Evolutionary conservation across 164 flowering plant genomes (phyloP), one percentile per base, ranked within the genome.

Genomic region (Saururus chinensis): DNA sequence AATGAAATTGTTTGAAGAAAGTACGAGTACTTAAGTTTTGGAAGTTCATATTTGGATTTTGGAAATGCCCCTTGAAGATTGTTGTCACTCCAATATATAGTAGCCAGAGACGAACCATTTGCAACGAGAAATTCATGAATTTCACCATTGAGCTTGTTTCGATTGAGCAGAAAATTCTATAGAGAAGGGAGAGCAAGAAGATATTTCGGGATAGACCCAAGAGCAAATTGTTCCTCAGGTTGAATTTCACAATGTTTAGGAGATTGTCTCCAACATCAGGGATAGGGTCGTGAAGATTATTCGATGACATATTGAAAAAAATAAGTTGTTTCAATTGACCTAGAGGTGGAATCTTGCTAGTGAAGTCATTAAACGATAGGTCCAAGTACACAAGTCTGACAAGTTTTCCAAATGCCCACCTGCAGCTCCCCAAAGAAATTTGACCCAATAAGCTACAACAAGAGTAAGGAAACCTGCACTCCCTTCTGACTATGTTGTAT

Each of bases 221-320:
- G 19, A 85, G 62, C 0, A 69, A 62, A 64, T 85, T 85, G 56
- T 53, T 7, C 1, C 63, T 30, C 45, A 85, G 54, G 42, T 72
- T 70, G 11, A n/a, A n/a, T n/a, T n/a, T n/a, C n/a, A n/a, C 69
- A 13, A 81, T 79, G 10, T 70, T 61, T 9, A 2, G 0, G 40
- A 78, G 66, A 6, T 49, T 56, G 35, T 64, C 51, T 77, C 75
- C 78, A 2, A 74, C 56, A 0, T 74, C 67, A 19, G 86, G 83
- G 25, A 84, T 48, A 19, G 60, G 20, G 48, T 82, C 83, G 22
- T 21, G 67, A 56, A 84, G 68, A 0, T 17, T 25, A 66, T 85
- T 85, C 9, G 0, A 12, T 3, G 85, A 80, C 0, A 85, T 30
- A 53, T 85, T 87, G 62, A 82, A 19, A 58, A 64, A 56, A 48